Evolutionary conservation across 805 yeast genomes (phyloP), one percentile per base, ranked within the genome.

Genomic region (Phaffomyces thermotolerans): DNA sequence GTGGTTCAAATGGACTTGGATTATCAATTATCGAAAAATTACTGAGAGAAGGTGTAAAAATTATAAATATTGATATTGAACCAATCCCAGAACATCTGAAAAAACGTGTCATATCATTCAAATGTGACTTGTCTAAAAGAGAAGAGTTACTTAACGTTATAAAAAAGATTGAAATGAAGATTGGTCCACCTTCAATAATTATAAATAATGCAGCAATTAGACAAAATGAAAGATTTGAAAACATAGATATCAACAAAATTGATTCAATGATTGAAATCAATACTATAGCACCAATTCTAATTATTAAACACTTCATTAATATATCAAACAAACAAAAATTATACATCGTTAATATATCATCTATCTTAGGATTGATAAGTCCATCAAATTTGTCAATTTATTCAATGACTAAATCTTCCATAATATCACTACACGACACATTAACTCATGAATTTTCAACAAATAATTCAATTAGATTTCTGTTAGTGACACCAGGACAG

Each of bases 161-260:
- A 10, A 57, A 58, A 6, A 43, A 37, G 7, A 75, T 87, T 22
- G 57, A 57, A 24, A 36, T 52, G 23, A 66, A 71, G 29, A 52
- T 76, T 34, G 86, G 88, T 4, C 32, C 35, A 1, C 79, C 84
- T 1, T 73, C 89, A 0, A 67, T 87, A 1, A 65, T 90, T 13
- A 70, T 90, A 40, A 89, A 88, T 60, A 90, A 89, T 60, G 97
- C 96, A 1, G 97, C 88, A 0, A 72, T 86, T 17, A 68, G 84
- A 35, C 69, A 68, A 9, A 81, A 52, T 37, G 73, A 75, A 49
- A 56, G 74, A 2, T 53, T 86, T 0, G 49, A 72, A 2, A 78
- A 81, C 10, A 52, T 78, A 35, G 52, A 69, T 2, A 69, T 67
- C 34, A 72, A 69, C 2, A 83, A 81, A 36, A 73, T 87, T 40